Evolutionary conservation across 2,329 filamentous ascomycete genomes (phyloP).

Genomic region (Penicillium crustosum): DNA sequence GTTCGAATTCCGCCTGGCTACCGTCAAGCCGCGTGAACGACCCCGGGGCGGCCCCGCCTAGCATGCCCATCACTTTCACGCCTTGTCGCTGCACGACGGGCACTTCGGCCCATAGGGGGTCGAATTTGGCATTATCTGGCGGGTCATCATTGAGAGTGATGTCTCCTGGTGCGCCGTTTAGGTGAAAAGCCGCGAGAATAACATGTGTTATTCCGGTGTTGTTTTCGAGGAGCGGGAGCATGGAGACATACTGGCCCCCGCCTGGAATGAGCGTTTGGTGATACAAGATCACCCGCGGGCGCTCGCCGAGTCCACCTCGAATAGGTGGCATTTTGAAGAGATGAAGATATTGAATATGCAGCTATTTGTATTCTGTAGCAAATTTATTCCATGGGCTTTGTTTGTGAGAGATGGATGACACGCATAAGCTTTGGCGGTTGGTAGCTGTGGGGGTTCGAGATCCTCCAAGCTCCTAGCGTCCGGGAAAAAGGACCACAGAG

Average conservation of each 20-base stretch:
- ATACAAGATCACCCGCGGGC: conserved; percentile 51
- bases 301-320: conserved; percentile 24
- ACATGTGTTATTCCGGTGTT: conserved; percentile 72
- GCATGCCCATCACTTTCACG: conserved; percentile 79
- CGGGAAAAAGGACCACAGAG: not conserved
- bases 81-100: conserved; percentile 68
- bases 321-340: conserved; percentile 41
- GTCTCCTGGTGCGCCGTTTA: conserved; percentile 66
- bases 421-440: not conserved
- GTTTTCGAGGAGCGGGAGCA: conserved; percentile 61
- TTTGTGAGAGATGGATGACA: not conserved
- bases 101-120: conserved; percentile 76
- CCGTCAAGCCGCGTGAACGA: conserved; percentile 65
- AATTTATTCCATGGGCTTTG: not conserved
- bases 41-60: conserved; percentile 80
- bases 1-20: conserved; percentile 62
- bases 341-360: not conserved
- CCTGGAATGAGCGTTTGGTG: conserved; percentile 64
- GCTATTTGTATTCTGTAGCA: not conserved
- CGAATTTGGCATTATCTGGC: conserved; percentile 66
- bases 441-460: not conserved
- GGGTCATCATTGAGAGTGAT: conserved; percentile 79
- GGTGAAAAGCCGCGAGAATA: conserved; percentile 81
- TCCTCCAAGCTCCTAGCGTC: not conserved
- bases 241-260: conserved; percentile 56